Conservation (phyloP, 305 asterid species). For the Fraxinus nigra region DNA sequence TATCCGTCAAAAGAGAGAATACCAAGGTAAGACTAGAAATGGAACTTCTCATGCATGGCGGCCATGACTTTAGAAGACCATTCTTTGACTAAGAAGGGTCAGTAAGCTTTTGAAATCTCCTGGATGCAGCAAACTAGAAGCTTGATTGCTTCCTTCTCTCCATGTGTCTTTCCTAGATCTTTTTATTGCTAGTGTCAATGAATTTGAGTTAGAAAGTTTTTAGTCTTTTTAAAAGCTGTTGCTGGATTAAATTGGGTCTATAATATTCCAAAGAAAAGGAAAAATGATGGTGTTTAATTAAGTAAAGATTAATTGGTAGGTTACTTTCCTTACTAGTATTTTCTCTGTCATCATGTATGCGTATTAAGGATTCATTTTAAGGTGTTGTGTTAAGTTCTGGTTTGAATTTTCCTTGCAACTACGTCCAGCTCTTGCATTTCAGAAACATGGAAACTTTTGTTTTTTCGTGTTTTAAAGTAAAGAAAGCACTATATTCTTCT, state of each 20-base stretch:
- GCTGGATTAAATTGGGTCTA: constrained; percentile 1
- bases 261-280: not conserved
- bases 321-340: not conserved
- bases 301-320: not conserved
- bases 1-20: constrained; percentile 9
- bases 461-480: not conserved
- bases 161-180: constrained; percentile 5
- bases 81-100: not conserved
- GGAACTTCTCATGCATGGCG: not conserved
- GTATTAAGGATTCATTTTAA: not conserved
- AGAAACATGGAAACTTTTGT: not conserved
- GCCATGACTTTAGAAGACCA: not conserved
- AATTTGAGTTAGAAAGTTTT: not conserved
- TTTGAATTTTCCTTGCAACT: not conserved
- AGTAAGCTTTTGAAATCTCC: not conserved
- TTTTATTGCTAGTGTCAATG: constrained; percentile 1
- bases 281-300: not conserved
- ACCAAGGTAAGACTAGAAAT: not conserved
- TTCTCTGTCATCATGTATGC: not conserved
- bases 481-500: not conserved
- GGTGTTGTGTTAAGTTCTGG: not conserved
- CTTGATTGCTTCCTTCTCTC: constrained; percentile 5
- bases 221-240: constrained; percentile 3
- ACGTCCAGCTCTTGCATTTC: not conserved
- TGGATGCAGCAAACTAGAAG: not conserved